These are phyloP conservation scores for Fusarium miscanthi DNA, from an alignment of 2,329 filamentous ascomycete genomes.

Conservation along the genomic window DNA sequence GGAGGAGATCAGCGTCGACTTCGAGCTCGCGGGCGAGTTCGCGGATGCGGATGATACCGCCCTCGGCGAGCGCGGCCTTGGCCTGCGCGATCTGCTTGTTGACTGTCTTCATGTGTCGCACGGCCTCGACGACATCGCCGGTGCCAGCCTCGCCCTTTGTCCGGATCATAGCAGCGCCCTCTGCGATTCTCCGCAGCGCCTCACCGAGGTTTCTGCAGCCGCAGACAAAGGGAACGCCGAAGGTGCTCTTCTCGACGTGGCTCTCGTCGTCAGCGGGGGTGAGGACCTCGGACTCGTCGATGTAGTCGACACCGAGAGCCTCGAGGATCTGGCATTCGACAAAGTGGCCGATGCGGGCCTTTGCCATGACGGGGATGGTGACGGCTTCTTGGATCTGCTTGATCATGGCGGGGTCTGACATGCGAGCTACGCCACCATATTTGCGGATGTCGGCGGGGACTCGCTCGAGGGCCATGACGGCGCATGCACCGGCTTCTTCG, in stretches of 20 bases:
- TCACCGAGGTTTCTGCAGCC: constrained; percentile 95
- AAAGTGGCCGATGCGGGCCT: constrained; percentile 96
- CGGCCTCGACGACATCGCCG: constrained; percentile 95
- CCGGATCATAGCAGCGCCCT: constrained; percentile 98
- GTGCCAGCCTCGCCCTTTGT: constrained; percentile 99
- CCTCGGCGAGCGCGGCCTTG: constrained; percentile 74
- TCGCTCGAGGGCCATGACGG: constrained; percentile 98
- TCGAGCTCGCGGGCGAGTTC: constrained; percentile 85
- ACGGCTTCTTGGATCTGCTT: constrained; percentile 94
- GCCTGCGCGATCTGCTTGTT: constrained; percentile 84
- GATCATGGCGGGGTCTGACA: constrained; percentile 96
- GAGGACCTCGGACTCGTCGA: constrained; percentile 97
- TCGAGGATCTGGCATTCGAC: constrained; percentile 99
- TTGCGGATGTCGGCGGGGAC: constrained; percentile 95
- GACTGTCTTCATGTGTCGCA: constrained; percentile 94
- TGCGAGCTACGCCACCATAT: constrained; percentile 93
- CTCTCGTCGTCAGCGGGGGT: constrained; percentile 91
- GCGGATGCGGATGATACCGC: constrained; percentile 66
- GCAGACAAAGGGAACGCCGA: constrained; percentile 91
- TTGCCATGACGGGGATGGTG: constrained; percentile 99
- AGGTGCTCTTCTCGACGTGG: constrained; percentile 91
- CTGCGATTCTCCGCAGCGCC: constrained; percentile 87
- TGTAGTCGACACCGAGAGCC: constrained; percentile 94
- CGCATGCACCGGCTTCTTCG: constrained; percentile 93
- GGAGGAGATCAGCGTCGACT: constrained; percentile 80